Percentiles rank a stretch among this genome's conserved stretches.
These are phyloP conservation scores for Polygonum maritimum DNA, from an alignment of 148 eudicot genomes.

Conservation along the genomic window DNA sequence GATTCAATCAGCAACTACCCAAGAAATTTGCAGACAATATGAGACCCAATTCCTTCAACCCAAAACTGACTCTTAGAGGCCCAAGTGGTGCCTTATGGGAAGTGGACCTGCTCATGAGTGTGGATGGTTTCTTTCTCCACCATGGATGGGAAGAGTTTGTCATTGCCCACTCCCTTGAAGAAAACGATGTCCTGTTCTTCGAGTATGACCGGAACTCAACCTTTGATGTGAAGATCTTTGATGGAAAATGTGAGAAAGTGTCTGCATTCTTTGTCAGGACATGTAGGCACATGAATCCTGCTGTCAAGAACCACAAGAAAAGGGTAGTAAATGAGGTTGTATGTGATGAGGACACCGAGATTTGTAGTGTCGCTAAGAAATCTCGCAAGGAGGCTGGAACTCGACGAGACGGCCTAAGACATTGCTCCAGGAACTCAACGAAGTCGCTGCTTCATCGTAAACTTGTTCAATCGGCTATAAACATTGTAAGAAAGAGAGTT, in stretches of 20 bases:
- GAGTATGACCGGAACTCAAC: slow-evolving; percentile 19
- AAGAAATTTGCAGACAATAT: slow-evolving; percentile 19
- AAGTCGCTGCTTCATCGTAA: background rate
- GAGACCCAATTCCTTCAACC: slow-evolving; percentile 8
- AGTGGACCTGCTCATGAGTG: slow-evolving; percentile 9
- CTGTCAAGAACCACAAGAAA: slow-evolving; percentile 8
- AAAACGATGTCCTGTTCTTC: slow-evolving; percentile 21
- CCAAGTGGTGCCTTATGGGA: slow-evolving; percentile 15
- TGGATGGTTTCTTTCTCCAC: slow-evolving; percentile 4
- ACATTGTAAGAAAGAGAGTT: background rate
- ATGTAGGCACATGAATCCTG: slow-evolving; percentile 1
- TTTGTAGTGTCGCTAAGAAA: background rate
- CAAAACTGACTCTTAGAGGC: slow-evolving; percentile 15
- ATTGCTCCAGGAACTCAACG: background rate
- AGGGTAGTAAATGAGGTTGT: slow-evolving; percentile 5
- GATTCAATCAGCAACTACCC: slow-evolving; percentile 13
- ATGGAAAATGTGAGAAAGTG: slow-evolving; percentile 19
- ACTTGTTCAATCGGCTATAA: background rate
- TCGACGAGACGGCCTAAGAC: background rate
- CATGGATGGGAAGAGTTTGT: slow-evolving; percentile 23
- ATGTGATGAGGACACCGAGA: background rate
- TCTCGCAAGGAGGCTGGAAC: background rate
- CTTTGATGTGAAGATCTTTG: slow-evolving; percentile 18
- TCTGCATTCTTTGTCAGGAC: slow-evolving; percentile 21
- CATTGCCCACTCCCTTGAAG: slow-evolving; percentile 15